Evolutionary conservation across 345 rosid species (phyloP).

Genomic region (Pseudoturritis turrita): DNA sequence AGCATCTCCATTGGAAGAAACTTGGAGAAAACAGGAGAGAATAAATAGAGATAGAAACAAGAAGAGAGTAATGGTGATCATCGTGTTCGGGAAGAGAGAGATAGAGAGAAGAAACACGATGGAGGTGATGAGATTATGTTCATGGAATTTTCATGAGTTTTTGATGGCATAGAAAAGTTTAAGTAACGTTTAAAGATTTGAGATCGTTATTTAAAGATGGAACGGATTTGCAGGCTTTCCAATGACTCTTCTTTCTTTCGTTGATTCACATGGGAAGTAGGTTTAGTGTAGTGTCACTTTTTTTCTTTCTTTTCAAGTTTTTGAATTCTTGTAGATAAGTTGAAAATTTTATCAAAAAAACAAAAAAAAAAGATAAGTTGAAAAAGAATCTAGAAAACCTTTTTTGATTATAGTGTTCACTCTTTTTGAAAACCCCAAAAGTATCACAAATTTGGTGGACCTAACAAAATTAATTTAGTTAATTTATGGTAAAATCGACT

Average conservation of each 20-base stretch:
- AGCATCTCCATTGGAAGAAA: conserved; percentile 40
- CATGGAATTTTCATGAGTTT: conserved; percentile 1
- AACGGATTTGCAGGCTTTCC: not conserved
- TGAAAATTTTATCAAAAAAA: too few species aligned
- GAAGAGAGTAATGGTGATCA: not conserved
- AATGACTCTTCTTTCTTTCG: not conserved
- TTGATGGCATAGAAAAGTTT: not conserved
- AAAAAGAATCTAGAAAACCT: not conserved
- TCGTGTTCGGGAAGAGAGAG: not conserved
- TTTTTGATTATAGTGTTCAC: not conserved
- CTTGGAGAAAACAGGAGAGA: conserved; percentile 2
- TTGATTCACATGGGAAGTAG: conserved; percentile 27
- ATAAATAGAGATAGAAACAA: not conserved
- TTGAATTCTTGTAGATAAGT: not conserved
- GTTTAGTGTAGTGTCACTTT: conserved; percentile 1
- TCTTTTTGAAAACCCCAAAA: not conserved
- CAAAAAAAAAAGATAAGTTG: not conserved
- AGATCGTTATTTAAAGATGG: conserved; percentile 10
- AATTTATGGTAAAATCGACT: not conserved
- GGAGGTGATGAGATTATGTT: not conserved
- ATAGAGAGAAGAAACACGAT: not conserved
- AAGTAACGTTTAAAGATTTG: conserved; percentile 6
- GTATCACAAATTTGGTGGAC: not conserved
- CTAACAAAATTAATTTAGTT: not conserved
- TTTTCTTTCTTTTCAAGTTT: not conserved